These are phyloP conservation scores for Rhodomyrtus tomentosa DNA, from an alignment of 345 rosid genomes.

Conservation along the genomic window DNA sequence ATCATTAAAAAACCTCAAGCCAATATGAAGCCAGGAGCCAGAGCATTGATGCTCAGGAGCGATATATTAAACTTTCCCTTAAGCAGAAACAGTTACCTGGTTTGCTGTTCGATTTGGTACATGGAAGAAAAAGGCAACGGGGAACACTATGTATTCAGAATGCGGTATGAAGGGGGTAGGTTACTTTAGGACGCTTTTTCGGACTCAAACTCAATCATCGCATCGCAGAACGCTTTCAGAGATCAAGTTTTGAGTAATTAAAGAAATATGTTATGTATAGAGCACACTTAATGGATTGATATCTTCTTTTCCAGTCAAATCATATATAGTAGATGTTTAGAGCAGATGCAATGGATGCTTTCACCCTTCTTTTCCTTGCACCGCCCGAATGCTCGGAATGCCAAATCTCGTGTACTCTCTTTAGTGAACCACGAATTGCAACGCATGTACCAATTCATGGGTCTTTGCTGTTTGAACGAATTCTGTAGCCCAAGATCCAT, in stretches of 20 bases:
- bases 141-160: not conserved
- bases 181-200: not conserved
- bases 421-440: not conserved
- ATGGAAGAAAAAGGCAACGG: not conserved
- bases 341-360: not conserved
- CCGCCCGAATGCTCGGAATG: not conserved
- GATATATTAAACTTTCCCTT: not conserved
- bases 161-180: not conserved
- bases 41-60: not conserved
- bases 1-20: not conserved
- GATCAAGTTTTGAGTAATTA: not conserved
- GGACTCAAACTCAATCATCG: not conserved
- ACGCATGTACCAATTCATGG: not conserved
- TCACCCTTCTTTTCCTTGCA: not conserved
- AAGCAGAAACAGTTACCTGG: not conserved
- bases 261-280: not conserved
- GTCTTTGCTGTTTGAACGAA: not conserved
- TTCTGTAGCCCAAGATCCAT: not conserved
- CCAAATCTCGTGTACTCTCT: not conserved
- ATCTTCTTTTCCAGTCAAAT: not conserved
- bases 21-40: not conserved
- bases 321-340: not conserved
- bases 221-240: not conserved
- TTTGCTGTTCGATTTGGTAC: not conserved
- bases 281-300: not conserved